Evolutionary conservation across 495 filamentous ascomycete genomes (phyloP).

Genomic region (Aspergillus hancockii): DNA sequence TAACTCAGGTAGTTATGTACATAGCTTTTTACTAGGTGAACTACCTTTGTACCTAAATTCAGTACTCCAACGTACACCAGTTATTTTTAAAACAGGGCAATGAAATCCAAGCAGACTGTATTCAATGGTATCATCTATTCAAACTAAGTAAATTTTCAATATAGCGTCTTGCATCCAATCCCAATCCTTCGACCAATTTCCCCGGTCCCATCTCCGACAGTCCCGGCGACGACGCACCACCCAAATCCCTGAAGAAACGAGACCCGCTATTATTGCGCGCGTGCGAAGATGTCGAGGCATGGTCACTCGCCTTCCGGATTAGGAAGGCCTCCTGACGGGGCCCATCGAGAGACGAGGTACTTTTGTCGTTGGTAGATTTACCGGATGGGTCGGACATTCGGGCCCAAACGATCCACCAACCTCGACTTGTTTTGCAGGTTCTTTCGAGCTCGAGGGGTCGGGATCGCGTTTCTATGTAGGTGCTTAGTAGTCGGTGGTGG

Average conservation of each 20-base stretch:
- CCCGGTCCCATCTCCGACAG: conserved; percentile 56
- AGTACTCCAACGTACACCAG: not conserved
- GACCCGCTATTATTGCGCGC: conserved; percentile 42
- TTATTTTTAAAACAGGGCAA: not conserved
- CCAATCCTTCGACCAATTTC: conserved; percentile 80
- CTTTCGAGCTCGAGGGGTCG: conserved; percentile 68
- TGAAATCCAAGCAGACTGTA: not conserved
- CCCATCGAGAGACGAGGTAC: conserved; percentile 20
- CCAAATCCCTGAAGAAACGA: conserved; percentile 50
- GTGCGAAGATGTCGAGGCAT: conserved; percentile 34
- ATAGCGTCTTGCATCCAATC: conserved; percentile 82
- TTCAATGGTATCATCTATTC: conserved; percentile 51
- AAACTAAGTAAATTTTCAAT: conserved; percentile 80
- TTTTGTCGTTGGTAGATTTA: conserved; percentile 17
- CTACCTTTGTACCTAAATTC: not conserved
- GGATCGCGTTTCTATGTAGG: conserved; percentile 62
- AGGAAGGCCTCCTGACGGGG: conserved; percentile 73
- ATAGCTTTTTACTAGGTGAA: no score
- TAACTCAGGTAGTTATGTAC: no score
- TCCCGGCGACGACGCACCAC: conserved; percentile 37
- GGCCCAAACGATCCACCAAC: conserved; percentile 98
- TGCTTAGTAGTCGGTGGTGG: conserved; percentile 80
- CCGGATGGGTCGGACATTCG: conserved; percentile 51
- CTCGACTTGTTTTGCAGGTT: conserved; percentile 87
- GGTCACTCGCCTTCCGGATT: conserved; percentile 75